A percentile compares a stretch with the other conserved stretches of the same genome.
These are phyloP conservation scores for Epichloe sibirici DNA, from an alignment of 2,329 filamentous ascomycete genomes.

Conservation along the genomic window DNA sequence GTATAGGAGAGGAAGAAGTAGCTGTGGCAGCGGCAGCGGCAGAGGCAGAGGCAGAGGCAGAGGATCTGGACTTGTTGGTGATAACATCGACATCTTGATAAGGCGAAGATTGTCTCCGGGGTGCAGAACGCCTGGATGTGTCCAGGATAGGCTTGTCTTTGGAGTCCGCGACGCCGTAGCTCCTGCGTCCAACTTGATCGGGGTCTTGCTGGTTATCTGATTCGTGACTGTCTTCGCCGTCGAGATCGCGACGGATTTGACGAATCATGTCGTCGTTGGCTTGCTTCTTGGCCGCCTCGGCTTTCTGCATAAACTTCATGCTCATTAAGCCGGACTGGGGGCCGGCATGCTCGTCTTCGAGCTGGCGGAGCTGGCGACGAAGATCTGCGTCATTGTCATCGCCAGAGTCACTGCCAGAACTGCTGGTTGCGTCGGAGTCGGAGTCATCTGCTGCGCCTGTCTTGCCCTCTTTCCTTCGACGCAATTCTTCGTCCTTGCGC, in stretches of 20 bases:
- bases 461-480: slow-evolving; percentile 66
- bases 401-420: slow-evolving; percentile 41
- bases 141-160: slow-evolving; percentile 16
- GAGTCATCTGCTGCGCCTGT: slow-evolving; percentile 29
- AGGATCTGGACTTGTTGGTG: slow-evolving; percentile 10
- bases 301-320: slow-evolving; percentile 92
- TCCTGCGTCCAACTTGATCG: slow-evolving; percentile 54
- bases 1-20: slow-evolving; percentile 8
- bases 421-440: slow-evolving; percentile 41
- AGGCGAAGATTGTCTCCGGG: slow-evolving; percentile 17
- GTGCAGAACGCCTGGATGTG: slow-evolving; percentile 14
- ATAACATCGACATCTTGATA: slow-evolving; percentile 18
- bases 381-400: slow-evolving; percentile 32
- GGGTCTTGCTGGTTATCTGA: slow-evolving; percentile 31
- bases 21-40: slow-evolving; percentile 5
- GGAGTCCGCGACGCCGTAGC: slow-evolving; percentile 41
- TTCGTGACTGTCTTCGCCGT: slow-evolving; percentile 42
- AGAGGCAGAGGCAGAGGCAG: slow-evolving; percentile 9
- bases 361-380: slow-evolving; percentile 31
- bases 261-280: slow-evolving; percentile 68
- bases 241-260: slow-evolving; percentile 60
- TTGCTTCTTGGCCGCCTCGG: slow-evolving; percentile 65
- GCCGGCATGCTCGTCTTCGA: slow-evolving; percentile 34
- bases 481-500: slow-evolving; percentile 68
- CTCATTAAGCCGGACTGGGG: slow-evolving; percentile 58